Conservation (phyloP, 1,284 basidiomycete species). For the Fomitopsis schrenkii region DNA sequence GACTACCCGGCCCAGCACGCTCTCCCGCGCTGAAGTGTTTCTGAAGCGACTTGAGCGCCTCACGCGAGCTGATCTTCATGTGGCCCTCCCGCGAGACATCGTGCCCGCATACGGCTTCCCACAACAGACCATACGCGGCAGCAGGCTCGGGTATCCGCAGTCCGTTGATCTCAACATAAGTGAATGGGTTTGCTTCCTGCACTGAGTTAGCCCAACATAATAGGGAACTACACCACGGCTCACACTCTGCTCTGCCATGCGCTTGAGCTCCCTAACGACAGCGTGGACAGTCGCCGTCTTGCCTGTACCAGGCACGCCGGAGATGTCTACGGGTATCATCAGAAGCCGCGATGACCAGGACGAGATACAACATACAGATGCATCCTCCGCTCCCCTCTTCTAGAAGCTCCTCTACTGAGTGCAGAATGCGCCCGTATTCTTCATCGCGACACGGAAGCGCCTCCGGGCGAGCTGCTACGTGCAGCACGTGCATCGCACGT, state of each 20-base stretch:
- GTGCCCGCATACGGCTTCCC: slow-evolving; percentile 84
- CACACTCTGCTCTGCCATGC: slow-evolving; percentile 79
- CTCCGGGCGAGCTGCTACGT: slow-evolving; percentile 92
- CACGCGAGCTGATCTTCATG: slow-evolving; percentile 64
- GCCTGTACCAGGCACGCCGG: slow-evolving; percentile 96
- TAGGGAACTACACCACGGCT: slow-evolving; percentile 18
- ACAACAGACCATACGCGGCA: slow-evolving; percentile 84
- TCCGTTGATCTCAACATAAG: slow-evolving; percentile 98
- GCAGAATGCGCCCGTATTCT: slow-evolving; percentile 79
- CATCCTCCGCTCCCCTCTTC: slow-evolving; percentile 95
- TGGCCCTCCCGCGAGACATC: slow-evolving; percentile 58
- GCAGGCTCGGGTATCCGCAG: slow-evolving; percentile 87
- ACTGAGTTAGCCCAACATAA: background rate
- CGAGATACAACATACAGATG: slow-evolving; percentile 64
- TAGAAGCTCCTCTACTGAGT: slow-evolving; percentile 80
- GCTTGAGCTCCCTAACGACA: slow-evolving; percentile 83
- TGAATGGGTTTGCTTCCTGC: slow-evolving; percentile 90
- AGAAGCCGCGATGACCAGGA: background rate
- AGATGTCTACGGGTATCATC: slow-evolving; percentile 67
- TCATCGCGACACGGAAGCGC: slow-evolving; percentile 87
- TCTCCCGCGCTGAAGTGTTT: slow-evolving; percentile 55
- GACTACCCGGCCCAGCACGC: slow-evolving; percentile 58
- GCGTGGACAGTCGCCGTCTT: slow-evolving; percentile 98
- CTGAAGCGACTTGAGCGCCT: slow-evolving; percentile 64
- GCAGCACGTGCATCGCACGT: slow-evolving; percentile 83